Base-by-base conservation (phyloP, 83 land plant genomes). In the Picea mariana region DNA sequence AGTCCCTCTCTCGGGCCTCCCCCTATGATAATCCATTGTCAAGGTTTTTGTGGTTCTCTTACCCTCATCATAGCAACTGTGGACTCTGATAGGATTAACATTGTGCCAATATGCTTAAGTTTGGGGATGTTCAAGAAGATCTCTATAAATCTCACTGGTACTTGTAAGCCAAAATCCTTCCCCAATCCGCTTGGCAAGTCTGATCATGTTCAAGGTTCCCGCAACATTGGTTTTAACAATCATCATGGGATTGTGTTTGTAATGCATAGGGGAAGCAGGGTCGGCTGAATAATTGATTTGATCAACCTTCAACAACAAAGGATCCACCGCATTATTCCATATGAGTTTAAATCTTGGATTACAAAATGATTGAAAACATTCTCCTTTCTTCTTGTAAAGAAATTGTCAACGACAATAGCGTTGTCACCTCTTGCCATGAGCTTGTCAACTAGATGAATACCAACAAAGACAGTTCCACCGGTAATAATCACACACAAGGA, bases 261-360 rank as follows among this genome's bases (percentile, higher is more conserved):
- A 97, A 76, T 97, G 99, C 24, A 97, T 95, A 4, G 98, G 99
- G 21, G 99, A 97, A 3, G 99, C 98, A 21, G 98, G 99, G 87
- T 96, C 95, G 6, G 98, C 99, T 59, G 95, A 88, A 69, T 97
- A 98, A 86, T 95, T 95, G 93, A 97, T 97, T 89, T 95, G 98
- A 84, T 97, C 99, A 17, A 97, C 99, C 86, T 95, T 98, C 62
- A 97, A 86, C 42, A 97, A 83, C 24, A 97, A 67, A 24, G 98
- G 98, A 85, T 97, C 99, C 62, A 97, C 99, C 24, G 93, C 99
- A 83, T 97, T 96, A 62, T 95, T 98, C 9, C 96, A 72, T 83
- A 97, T 97, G 61, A 97, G 86, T 85, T 97, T 98, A 84, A 97
- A 97, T 63, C 87, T 83, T 3, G 94, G 95, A 80, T 97, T 93